A percentile compares a stretch with the other conserved stretches of the same genome.
Conservation (phyloP, 2,329 filamentous ascomycete genomes). For the Neospermospora avenae region DNA sequence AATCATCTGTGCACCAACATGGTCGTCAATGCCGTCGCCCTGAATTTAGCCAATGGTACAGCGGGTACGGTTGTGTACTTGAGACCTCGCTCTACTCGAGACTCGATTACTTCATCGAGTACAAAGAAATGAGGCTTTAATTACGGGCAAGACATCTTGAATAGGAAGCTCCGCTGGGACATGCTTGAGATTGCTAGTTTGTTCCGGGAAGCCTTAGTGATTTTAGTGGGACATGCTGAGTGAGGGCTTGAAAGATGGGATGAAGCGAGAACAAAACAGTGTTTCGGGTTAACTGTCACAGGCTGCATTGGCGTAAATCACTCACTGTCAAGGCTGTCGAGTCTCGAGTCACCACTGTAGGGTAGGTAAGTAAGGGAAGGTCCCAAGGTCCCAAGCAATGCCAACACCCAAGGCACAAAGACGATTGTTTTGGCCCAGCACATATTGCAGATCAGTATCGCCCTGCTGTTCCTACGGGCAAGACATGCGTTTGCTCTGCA, state of each 20-base stretch:
- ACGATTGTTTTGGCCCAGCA: not conserved
- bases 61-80: not conserved
- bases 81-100: no score
- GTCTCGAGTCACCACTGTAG: not conserved
- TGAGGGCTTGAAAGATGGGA: not conserved
- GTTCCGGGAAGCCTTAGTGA: not conserved
- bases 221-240: not conserved
- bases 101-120: no score
- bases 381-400: not conserved
- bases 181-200: not conserved
- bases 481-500: not conserved
- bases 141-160: not conserved
- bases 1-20: constrained; percentile 20
- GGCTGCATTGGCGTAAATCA: not conserved
- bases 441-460: not conserved
- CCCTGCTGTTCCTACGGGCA: no score
- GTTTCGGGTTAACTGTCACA: constrained; percentile 1
- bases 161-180: not conserved
- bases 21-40: not conserved
- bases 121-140: not conserved
- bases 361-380: no score
- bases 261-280: not conserved
- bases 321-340: no score
- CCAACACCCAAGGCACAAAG: not conserved
- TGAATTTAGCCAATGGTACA: not conserved